These are phyloP conservation scores for Chaetomium strumarium DNA, from an alignment of 2,329 filamentous ascomycete species.

Conservation along the genomic window DNA sequence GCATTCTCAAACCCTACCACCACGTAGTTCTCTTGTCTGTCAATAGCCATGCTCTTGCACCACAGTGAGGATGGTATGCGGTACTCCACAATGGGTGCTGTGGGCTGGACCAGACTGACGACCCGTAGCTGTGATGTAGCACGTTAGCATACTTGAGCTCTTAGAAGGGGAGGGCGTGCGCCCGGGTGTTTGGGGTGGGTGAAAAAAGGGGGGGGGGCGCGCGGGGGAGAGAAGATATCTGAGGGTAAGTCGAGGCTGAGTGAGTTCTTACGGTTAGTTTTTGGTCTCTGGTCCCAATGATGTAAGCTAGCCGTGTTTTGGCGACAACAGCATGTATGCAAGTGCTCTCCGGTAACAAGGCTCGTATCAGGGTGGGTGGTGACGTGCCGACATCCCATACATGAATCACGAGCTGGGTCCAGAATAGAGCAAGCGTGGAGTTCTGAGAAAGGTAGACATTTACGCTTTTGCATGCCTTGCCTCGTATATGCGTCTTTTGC, in stretches of 20 bases:
- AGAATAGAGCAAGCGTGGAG: conserved; percentile 35
- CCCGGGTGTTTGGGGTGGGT: too few relatives aligned
- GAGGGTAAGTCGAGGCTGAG: background rate
- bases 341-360: conserved; percentile 33
- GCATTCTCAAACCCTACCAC: conserved; percentile 37
- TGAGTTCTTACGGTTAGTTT: conserved; percentile 33
- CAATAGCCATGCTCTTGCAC: conserved; percentile 36
- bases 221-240: background rate
- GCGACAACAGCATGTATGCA: conserved; percentile 35
- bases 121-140: conserved; percentile 31
- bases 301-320: conserved; percentile 34
- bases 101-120: conserved; percentile 31
- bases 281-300: conserved; percentile 37
- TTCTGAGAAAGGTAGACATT: conserved; percentile 35
- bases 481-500: conserved; percentile 26
- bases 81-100: conserved; percentile 32
- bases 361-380: conserved; percentile 30
- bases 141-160: background rate
- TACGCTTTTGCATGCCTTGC: conserved; percentile 30
- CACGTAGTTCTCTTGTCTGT: conserved; percentile 35
- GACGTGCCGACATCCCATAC: conserved; percentile 36
- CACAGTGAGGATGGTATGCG: conserved; percentile 34
- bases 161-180: too few relatives aligned
- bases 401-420: conserved; percentile 34
- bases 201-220: background rate